These are phyloP conservation scores for Cystofilobasidium capitatum DNA, from an alignment of 768 basidiomycete species.

Conservation along the genomic window DNA sequence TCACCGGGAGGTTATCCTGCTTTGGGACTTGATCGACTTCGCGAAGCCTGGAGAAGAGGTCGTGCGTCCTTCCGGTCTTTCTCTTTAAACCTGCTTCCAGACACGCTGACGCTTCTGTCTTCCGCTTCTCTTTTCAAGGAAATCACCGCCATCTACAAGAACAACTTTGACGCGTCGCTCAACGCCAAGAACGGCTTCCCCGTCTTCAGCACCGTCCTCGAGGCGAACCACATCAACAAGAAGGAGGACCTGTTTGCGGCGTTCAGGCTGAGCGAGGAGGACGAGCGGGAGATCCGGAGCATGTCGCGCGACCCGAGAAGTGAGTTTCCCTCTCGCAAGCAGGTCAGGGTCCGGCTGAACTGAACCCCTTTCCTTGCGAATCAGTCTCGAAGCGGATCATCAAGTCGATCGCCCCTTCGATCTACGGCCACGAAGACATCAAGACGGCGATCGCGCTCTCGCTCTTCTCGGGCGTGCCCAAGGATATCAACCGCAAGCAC, in stretches of 20 bases:
- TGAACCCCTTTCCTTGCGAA: not conserved
- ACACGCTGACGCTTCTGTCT: not conserved
- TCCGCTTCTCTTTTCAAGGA: constrained; percentile 50
- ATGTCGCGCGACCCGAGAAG: constrained; percentile 81
- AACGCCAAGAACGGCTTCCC: constrained; percentile 99
- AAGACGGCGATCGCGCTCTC: constrained; percentile 94
- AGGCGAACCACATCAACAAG: constrained; percentile 97
- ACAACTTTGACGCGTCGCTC: constrained; percentile 96
- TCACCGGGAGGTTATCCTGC: constrained; percentile 88
- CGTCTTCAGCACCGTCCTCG: constrained; percentile 95
- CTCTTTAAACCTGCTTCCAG: not conserved
- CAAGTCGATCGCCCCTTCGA: constrained; percentile 97
- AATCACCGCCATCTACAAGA: constrained; percentile 94
- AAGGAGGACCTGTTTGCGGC: constrained; percentile 99
- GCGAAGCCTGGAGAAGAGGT: constrained; percentile 99
- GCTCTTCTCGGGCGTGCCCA: constrained; percentile 84
- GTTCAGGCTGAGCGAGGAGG: constrained; percentile 91
- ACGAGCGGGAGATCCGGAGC: constrained; percentile 79
- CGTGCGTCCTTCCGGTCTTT: constrained; percentile 45
- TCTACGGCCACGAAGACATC: constrained; percentile 98
- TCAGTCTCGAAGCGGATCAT: constrained; percentile 80
- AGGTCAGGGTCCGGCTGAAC: not conserved
- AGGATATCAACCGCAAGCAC: constrained; percentile 94
- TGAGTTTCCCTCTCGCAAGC: not conserved
- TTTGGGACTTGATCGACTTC: constrained; percentile 96